Conservation (phyloP, 1,284 basidiomycete genomes). For the Puccinia polysora region DNA sequence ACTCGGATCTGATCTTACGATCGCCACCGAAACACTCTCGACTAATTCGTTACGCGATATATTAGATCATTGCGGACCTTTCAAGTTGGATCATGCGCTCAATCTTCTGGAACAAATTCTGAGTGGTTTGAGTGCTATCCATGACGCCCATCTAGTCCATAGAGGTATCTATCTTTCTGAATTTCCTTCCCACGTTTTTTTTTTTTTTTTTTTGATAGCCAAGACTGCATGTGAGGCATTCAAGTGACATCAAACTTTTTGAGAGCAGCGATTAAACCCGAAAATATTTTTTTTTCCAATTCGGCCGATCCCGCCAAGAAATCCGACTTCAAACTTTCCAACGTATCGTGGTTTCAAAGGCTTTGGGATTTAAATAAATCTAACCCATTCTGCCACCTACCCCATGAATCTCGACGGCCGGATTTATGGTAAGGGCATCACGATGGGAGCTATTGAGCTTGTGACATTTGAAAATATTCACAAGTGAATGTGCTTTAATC, state of each 20-base stretch:
- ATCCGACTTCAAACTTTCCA: slow-evolving; percentile 13
- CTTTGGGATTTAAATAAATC: slow-evolving; percentile 39
- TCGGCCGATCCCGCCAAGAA: slow-evolving; percentile 9
- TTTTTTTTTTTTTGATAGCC: neutral
- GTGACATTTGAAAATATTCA: neutral
- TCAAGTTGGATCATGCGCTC: slow-evolving; percentile 23
- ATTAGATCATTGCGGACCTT: slow-evolving; percentile 31
- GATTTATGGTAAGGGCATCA: slow-evolving; percentile 22
- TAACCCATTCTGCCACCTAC: slow-evolving; percentile 36
- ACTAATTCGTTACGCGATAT: slow-evolving; percentile 26
- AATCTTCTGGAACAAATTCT: slow-evolving; percentile 29
- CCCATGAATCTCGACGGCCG: slow-evolving; percentile 8
- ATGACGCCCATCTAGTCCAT: slow-evolving; percentile 35
- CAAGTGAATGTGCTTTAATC: neutral
- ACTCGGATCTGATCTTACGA: slow-evolving; percentile 13
- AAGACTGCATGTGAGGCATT: neutral
- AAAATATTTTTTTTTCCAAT: slow-evolving; percentile 36
- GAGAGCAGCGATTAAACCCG: slow-evolving; percentile 29
- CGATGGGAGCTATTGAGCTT: neutral
- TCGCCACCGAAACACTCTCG: slow-evolving; percentile 30
- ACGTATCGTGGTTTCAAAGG: slow-evolving; percentile 37
- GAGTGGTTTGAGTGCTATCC: slow-evolving; percentile 23
- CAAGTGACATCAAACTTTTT: neutral
- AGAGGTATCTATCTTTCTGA: slow-evolving; percentile 22
- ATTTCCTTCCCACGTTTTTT: no score